Evolutionary conservation across 164 flowering plant genomes (phyloP), one percentile per base, ranked within the genome.

Genomic region (Magnolia sinica): DNA sequence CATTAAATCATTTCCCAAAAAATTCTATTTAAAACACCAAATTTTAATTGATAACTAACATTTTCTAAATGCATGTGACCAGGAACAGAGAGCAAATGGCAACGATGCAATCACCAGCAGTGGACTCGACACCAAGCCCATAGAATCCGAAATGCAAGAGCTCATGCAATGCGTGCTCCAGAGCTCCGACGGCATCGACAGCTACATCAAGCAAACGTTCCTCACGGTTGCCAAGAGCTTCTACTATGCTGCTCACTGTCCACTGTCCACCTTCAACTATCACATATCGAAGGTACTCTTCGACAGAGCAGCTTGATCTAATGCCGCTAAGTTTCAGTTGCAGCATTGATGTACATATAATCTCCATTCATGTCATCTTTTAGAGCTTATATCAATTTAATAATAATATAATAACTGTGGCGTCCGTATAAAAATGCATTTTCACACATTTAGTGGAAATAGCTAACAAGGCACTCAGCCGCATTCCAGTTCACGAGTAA

Each of bases 401-500:
- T 68, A 29, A 19, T 13, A 68, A 68, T 27, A 29, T 6, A 16
- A 29, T 18, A 37, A 68, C 10, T 16, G 50, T 4, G 23, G 13
- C 24, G 10, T 24, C 68, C 31, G 24, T 16, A 16, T 68, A 14
- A 19, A 37, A 24, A 45, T 31, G 11, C 19, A 29, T 68, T 19
- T 66, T 50, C 51, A 69, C 71, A 22, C 71, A 70, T 70, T 51
- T 55, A 37, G 58, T 18, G 58, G 23, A 64, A 31, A 50, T 9
- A 78, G 22, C 68, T 19, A 61, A 31, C 9, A 50, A 59, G 72
- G 64, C 72, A 72, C 31, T 83, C 86, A 89, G 67, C 90, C 97
- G 78, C 90, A 93, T 85, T 93, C 97, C 84, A 92, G 81, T 81
- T 93, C 95, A 81, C 93, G 94, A 67, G 98, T 93, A 20, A 93